Percentiles rank a stretch among this genome's conserved stretches.
Conservation (phyloP, 805 yeast genomes). For the Hermanozyma aechmeae region DNA sequence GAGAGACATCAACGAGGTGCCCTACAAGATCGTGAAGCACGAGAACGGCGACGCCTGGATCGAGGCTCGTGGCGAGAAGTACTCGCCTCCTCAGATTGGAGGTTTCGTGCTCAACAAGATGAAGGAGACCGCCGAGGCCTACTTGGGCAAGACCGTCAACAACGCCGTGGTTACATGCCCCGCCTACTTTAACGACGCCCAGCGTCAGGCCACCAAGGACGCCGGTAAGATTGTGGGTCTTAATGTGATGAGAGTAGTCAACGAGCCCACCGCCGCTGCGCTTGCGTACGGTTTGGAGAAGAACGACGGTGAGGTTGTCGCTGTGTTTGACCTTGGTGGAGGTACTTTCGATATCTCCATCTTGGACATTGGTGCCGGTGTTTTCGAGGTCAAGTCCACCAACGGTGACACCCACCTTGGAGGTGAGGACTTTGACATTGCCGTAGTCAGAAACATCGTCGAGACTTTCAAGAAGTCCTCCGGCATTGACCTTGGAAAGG, state of each 20-base stretch:
- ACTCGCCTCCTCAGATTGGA: conserved; percentile 94
- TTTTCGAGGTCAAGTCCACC: conserved; percentile 94
- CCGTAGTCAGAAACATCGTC: conserved; percentile 75
- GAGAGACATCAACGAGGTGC: conserved; percentile 78
- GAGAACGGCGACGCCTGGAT: conserved; percentile 95
- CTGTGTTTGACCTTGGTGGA: conserved; percentile 97
- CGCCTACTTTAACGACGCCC: conserved; percentile 85
- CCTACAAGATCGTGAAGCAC: conserved; percentile 86
- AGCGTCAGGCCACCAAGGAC: conserved; percentile 91
- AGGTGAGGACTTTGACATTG: conserved; percentile 89
- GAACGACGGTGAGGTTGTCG: conserved; percentile 75
- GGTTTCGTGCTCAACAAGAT: conserved; percentile 89
- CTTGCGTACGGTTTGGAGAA: conserved; percentile 91
- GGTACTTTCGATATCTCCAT: conserved; percentile 97
- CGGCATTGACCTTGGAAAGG: conserved; percentile 47
- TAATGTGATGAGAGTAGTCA: conserved; percentile 81
- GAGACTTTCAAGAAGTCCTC: conserved; percentile 67
- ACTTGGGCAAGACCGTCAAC: conserved; percentile 77
- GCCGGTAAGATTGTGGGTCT: conserved; percentile 97
- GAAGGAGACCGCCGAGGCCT: conserved; percentile 96
- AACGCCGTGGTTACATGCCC: conserved; percentile 91
- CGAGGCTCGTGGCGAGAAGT: conserved; percentile 76
- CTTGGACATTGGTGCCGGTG: conserved; percentile 95
- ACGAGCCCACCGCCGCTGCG: conserved; percentile 92
- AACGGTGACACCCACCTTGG: conserved; percentile 94